Base-by-base conservation (phyloP, 768 basidiomycete species). In the Calocybe indica region DNA sequence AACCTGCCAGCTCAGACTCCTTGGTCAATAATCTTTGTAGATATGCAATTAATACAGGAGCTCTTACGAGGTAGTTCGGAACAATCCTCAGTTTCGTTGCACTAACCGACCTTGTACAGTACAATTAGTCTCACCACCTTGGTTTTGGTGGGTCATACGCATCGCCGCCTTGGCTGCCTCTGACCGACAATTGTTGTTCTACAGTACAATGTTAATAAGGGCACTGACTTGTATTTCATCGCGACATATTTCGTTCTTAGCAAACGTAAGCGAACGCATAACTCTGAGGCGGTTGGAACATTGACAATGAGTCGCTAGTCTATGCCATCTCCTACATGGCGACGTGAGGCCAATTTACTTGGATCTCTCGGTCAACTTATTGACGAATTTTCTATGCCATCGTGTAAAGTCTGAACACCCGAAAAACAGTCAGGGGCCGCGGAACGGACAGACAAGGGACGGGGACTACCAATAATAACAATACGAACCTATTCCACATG, bases 11-110 rank as follows among this genome's bases (percentile, higher is more conserved):
- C 41, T 76, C 77, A 36, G 76, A 85, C 57, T 76, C 79, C 4
- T 65, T 85, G 6, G 75, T 87, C 30, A 78, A 75, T 51, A 73
- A 61, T 29, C 62, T 87, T 6, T 76, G 72, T 15, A 56, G 72
- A 40, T 83, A 83, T 54, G 82, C 85, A 7, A 73, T 87, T 33
- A 83, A 80, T 52, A 85, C 84, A 0, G 85, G 85, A 22, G 66
- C 72, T 9, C 45, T 87, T 34, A 85, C 83, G 6, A 79, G 79
- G 83, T 78, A 43, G 50, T 53, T 49, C 14, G 37, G 3, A 14
- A 7, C 9, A 14, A 12, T 15, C 33, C 28, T 22, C 45, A n/a
- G 14, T 37, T 45, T 37, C 7, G n/a, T 15, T 34, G 29, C 22
- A 22, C 22, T 22, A 4, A 22, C 22, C 22, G 4, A 22, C 4